Base-by-base conservation (phyloP, 139 green algal species). In the Coccomyxa sp. region DNA sequence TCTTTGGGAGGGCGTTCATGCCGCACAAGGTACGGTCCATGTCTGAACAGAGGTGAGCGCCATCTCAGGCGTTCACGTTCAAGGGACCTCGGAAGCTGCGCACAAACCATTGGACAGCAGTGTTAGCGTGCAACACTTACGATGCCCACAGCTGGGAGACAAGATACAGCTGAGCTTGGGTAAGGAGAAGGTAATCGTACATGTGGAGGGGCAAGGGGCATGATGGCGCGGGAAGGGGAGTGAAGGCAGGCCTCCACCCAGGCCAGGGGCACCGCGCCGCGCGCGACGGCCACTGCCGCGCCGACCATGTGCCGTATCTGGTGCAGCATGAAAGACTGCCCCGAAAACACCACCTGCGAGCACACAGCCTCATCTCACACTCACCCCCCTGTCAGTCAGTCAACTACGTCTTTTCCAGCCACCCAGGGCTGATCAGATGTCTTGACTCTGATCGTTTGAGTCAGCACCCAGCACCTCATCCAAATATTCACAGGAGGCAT, bases 231-330 rank as follows among this genome's bases (percentile, higher is more conserved):
- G 17, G 90, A 87, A 25, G 88, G 92, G 0, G 84, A 86, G n/a
- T 85, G 81, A 67, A 97, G 82, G 0, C 88, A 90, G 25, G 92
- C 90, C 25, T 86, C 67, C n/a, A 97, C 80, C 75, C 94, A 85
- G n/a, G 89, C 90, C 51, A 91, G 31, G 4, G 91, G 89, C 15
- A 97, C 71, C 60, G 84, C 51, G 38, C 91, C 90, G 0, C 88
- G 85, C 27, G 90, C 91, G 27, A 95, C 91, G 11, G 89, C 87
- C 58, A 94, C 88, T 45, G 91, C 94, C 13, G 89, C 82, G 14
- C 91, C 94, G 67, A 98, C 90, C 94, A 97, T 96, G 85, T 95
- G 86, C 0, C 93, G 80, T 23, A 95, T 93, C 86, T 96, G 93
- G 81, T 96, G 91, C 45, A 95, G 85, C 91, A 96, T 96, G 87